Conservation (phyloP, 257 asterid species). For the Ocimum tenuiflorum region DNA sequence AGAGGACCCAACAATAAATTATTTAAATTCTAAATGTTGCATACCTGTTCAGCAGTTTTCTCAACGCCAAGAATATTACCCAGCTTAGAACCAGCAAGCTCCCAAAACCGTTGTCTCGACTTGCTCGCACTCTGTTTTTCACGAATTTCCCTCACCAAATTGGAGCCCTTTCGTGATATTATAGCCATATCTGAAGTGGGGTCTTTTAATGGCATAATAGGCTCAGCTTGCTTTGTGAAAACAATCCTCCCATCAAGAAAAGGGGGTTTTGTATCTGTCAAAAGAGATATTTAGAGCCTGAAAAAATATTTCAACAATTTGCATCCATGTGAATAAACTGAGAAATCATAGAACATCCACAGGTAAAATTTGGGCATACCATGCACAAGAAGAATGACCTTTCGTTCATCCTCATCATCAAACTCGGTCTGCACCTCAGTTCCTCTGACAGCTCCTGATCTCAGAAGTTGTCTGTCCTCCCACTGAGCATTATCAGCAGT, state of each 20-base stretch:
- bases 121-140: conserved; percentile 89
- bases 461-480: conserved; percentile 95
- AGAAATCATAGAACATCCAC: conserved; percentile 1
- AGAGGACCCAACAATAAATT: conserved; percentile 12
- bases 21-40: conserved; percentile 7
- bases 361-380: conserved; percentile 37
- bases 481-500: conserved; percentile 99
- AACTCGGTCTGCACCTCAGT: conserved; percentile 94
- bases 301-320: not conserved
- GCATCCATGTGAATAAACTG: conserved; percentile 11
- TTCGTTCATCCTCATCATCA: conserved; percentile 91
- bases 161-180: conserved; percentile 90
- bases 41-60: conserved; percentile 85
- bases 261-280: conserved; percentile 92
- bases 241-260: conserved; percentile 96
- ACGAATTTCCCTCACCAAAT: conserved; percentile 77
- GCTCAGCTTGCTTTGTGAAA: conserved; percentile 89
- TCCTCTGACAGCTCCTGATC: conserved; percentile 97
- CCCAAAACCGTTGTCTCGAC: conserved; percentile 98
- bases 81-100: conserved; percentile 93
- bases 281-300: conserved; percentile 22
- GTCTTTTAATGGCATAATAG: conserved; percentile 89
- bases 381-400: conserved; percentile 92
- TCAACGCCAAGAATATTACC: conserved; percentile 97
- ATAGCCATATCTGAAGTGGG: conserved; percentile 99